These are phyloP conservation scores for Sordariomycetes sp. DNA, from an alignment of 2,329 filamentous ascomycete genomes.

Conservation along the genomic window DNA sequence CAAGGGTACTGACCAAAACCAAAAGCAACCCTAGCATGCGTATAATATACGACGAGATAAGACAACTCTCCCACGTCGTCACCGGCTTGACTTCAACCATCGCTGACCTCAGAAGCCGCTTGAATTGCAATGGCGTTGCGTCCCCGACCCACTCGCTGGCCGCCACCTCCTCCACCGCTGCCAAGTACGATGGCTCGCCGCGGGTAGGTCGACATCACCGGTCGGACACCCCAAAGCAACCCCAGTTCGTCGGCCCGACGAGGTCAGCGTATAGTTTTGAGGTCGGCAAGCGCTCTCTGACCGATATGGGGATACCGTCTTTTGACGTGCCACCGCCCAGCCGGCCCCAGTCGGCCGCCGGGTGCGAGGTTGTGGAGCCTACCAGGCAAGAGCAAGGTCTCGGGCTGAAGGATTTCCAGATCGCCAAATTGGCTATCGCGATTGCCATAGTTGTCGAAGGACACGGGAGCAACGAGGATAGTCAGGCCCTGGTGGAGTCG, in stretches of 20 bases:
- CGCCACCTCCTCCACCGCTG: not conserved
- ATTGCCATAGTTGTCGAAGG: not conserved
- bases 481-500: not conserved
- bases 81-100: not conserved
- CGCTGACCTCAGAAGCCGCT: not conserved
- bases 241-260: not conserved
- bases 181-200: not conserved
- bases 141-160: not conserved
- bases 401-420: too few relatives aligned
- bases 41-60: not conserved
- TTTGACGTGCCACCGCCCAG: not conserved
- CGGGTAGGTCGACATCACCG: not conserved
- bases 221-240: not conserved
- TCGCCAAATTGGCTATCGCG: not conserved
- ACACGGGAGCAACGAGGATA: not conserved
- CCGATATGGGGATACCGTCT: not conserved
- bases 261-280: not conserved
- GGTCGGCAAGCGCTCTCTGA: not conserved
- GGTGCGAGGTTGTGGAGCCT: not conserved
- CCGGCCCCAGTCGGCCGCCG: not conserved
- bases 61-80: not conserved
- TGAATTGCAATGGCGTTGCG: not conserved
- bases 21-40: not conserved
- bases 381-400: not conserved
- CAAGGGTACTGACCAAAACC: not conserved